Evolutionary conservation across 2,329 filamentous ascomycete genomes (phyloP).

Genomic region (Diplodia mutila): DNA sequence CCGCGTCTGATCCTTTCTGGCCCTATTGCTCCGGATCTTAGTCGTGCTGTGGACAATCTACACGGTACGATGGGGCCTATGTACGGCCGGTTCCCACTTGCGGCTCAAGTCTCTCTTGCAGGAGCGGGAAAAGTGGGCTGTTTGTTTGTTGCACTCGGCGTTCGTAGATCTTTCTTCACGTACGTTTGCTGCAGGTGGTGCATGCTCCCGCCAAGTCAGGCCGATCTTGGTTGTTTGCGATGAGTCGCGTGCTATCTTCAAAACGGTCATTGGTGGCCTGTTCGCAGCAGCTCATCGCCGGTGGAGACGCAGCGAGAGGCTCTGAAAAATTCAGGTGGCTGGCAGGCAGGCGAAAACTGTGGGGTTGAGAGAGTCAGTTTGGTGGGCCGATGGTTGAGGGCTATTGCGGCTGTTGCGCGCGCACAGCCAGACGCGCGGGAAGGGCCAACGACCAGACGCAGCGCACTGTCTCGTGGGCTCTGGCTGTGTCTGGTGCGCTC

Average conservation of each 20-base stretch:
- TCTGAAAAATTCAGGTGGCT: slow-evolving; percentile 21
- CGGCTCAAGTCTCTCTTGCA: slow-evolving; percentile 12
- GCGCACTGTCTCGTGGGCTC: slow-evolving; percentile 5
- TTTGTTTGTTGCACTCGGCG: not conserved
- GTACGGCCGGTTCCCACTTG: slow-evolving; percentile 10
- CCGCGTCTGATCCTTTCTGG: not conserved
- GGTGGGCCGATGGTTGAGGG: slow-evolving; percentile 17
- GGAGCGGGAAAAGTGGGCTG: slow-evolving; percentile 11
- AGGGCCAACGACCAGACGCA: slow-evolving; percentile 1
- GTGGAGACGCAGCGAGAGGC: slow-evolving; percentile 18
- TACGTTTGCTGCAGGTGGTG: not conserved
- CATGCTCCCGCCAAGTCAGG: not conserved
- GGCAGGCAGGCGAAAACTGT: slow-evolving; percentile 3
- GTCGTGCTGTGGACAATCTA: not conserved
- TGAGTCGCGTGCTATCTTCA: not conserved
- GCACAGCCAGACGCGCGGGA: slow-evolving; percentile 21
- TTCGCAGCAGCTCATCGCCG: not conserved
- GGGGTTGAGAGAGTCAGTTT: slow-evolving; percentile 6
- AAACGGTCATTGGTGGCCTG: not conserved
- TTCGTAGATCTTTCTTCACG: slow-evolving; percentile 19
- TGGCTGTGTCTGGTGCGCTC: not conserved
- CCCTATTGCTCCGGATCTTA: slow-evolving; percentile 9
- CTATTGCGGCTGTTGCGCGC: slow-evolving; percentile 17
- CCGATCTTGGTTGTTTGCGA: not conserved
- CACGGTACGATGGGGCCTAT: not conserved